Conservation (phyloP, 257 asterid genomes). For the Penstemon newberryi region DNA sequence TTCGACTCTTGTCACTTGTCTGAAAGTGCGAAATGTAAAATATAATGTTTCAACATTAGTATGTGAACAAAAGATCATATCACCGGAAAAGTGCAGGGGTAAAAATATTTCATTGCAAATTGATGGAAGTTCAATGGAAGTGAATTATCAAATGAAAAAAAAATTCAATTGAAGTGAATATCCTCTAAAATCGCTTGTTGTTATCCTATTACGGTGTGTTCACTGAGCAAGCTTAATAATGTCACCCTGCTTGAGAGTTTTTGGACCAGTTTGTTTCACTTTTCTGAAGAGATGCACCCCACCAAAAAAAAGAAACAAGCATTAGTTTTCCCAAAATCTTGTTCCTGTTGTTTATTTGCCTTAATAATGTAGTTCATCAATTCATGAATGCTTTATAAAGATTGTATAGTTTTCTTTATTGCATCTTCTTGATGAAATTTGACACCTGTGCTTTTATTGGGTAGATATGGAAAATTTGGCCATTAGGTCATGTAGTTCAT, state of each 20-base stretch:
- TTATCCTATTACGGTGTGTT: not conserved
- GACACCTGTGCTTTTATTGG: conserved; percentile 27
- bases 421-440: conserved; percentile 3
- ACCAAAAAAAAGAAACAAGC: too few species aligned
- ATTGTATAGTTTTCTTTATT: not conserved
- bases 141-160: not conserved
- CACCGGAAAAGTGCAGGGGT: not conserved
- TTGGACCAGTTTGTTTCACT: conserved; percentile 8
- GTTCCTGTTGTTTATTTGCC: conserved; percentile 20
- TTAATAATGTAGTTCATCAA: conserved; percentile 2
- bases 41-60: conserved; percentile 1
- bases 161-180: not conserved
- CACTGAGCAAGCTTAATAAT: not conserved
- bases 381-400: not conserved
- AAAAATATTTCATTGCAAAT: not conserved
- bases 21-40: conserved; percentile 10
- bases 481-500: conserved; percentile 78
- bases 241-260: conserved; percentile 12
- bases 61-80: conserved; percentile 5
- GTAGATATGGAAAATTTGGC: conserved; percentile 97
- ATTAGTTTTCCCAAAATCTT: not conserved
- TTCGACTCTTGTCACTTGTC: conserved; percentile 1
- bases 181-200: not conserved
- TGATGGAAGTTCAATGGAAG: not conserved
- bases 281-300: too few species aligned